Conservation (phyloP, 371 early-diverging fungal genomes). For the Zopfochytrium polystomum region DNA sequence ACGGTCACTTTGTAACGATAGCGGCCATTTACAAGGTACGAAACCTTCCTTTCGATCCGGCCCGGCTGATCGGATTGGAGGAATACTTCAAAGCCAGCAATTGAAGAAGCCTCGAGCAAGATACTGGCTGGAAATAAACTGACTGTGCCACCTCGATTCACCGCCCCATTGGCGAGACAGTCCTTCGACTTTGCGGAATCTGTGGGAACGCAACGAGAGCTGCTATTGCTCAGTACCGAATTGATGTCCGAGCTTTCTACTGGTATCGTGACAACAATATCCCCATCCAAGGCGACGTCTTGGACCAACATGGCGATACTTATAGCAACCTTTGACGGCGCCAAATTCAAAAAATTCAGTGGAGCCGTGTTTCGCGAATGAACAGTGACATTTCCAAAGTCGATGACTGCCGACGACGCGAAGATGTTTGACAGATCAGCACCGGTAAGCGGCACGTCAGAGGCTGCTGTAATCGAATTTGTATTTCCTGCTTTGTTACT, state of each 20-base stretch:
- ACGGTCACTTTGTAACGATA: conserved; percentile 41
- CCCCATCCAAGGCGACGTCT: conserved; percentile 1
- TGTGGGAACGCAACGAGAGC: no score
- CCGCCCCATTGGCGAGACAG: no score
- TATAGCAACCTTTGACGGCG: conserved; percentile 25
- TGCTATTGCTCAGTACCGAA: background rate
- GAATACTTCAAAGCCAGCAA: conserved; percentile 32
- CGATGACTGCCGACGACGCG: conserved; percentile 22
- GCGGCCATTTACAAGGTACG: conserved; percentile 45
- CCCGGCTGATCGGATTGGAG: conserved; percentile 25
- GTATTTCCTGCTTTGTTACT: no score
- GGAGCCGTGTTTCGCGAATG: conserved; percentile 35
- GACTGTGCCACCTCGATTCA: no score
- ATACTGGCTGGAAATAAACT: no score
- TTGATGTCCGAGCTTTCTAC: conserved; percentile 4
- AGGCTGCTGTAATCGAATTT: background rate
- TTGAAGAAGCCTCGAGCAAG: conserved; percentile 30
- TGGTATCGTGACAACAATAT: background rate
- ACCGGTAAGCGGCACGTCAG: conserved; percentile 30
- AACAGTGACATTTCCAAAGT: conserved; percentile 40
- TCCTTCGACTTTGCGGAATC: no score
- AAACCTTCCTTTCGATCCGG: conserved; percentile 20
- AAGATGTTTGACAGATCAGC: conserved; percentile 37
- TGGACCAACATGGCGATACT: conserved; percentile 23
- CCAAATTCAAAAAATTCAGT: conserved; percentile 40